Conservation (phyloP, 225 moss, liverwort and hornwort genomes). For the Physcomitrium patens region DNA sequence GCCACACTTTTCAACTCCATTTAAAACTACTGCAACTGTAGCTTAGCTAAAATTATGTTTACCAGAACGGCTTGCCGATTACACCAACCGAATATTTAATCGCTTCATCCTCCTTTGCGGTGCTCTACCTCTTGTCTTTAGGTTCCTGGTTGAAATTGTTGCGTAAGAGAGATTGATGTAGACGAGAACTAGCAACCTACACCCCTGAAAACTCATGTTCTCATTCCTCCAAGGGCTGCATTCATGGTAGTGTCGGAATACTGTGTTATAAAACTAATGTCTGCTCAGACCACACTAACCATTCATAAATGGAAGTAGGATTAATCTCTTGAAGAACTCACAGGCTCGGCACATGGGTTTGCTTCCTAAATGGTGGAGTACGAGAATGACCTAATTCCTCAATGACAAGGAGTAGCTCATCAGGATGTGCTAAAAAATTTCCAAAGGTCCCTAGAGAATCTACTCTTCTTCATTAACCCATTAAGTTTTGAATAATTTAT, state of each 20-base stretch:
- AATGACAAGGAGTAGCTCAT: slow-evolving; percentile 1
- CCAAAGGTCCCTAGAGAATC: background rate
- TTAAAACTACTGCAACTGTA: slow-evolving; percentile 4
- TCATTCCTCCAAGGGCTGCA: background rate
- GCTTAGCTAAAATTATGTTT: slow-evolving; percentile 7
- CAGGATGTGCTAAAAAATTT: slow-evolving; percentile 11
- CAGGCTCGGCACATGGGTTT: slow-evolving; percentile 14
- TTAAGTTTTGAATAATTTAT: no score
- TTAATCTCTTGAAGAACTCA: slow-evolving; percentile 4
- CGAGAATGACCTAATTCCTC: slow-evolving; percentile 1
- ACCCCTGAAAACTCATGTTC: slow-evolving; percentile 17
- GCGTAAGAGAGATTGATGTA: background rate
- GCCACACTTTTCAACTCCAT: slow-evolving; percentile 7
- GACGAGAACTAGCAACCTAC: background rate
- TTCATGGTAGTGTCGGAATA: background rate
- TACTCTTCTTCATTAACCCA: no score
- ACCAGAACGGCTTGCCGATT: slow-evolving; percentile 4
- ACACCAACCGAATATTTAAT: slow-evolving; percentile 14
- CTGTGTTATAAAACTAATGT: background rate
- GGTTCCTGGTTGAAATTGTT: slow-evolving; percentile 5
- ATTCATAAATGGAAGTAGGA: slow-evolving; percentile 5
- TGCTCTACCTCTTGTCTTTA: slow-evolving; percentile 14
- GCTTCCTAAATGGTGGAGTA: slow-evolving; percentile 2
- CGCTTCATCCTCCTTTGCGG: background rate
- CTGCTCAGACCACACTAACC: slow-evolving; percentile 12